phyloP scores from a whole-genome alignment of 1,284 basidiomycete genomes.

The Bondarzewia mesenterica region DNA sequence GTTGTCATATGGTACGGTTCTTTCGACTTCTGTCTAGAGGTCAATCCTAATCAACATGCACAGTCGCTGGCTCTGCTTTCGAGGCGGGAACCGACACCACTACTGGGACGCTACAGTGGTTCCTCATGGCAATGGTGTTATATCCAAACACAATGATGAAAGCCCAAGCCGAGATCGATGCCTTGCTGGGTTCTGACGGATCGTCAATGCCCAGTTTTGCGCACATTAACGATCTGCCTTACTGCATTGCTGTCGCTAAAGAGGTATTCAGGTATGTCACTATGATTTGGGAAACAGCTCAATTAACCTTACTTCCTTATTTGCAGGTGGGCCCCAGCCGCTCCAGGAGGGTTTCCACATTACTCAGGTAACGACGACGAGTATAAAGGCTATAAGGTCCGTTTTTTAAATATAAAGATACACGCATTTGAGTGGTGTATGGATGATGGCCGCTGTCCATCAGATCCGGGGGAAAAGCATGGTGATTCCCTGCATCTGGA shows the following conservation, averaged over 20 bases:
- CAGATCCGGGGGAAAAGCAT: too few relatives aligned
- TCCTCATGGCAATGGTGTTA: not conserved
- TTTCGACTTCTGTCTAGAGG: not conserved
- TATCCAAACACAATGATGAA: too few relatives aligned
- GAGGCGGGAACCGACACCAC: not conserved
- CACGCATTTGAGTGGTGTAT: too few relatives aligned
- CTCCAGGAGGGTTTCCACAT: not conserved
- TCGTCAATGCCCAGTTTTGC: not conserved
- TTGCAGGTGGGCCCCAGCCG: too few relatives aligned
- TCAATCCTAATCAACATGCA: not conserved
- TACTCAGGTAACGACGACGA: not conserved
- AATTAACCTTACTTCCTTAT: too few relatives aligned
- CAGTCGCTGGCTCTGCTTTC: not conserved
- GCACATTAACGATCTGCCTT: not conserved
- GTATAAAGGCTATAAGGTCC: not conserved
- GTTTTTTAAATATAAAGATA: too few relatives aligned
- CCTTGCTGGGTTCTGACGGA: not conserved
- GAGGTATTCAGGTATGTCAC: slow-evolving; percentile 2
- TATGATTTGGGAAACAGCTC: too few relatives aligned
- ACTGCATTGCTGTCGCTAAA: slow-evolving; percentile 15
- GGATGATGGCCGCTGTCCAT: too few relatives aligned
- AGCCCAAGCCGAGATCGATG: too few relatives aligned
- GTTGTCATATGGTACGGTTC: not conserved
- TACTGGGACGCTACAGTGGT: not conserved
- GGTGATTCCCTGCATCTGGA: too few relatives aligned